Conservation (phyloP, 495 filamentous ascomycete species). For the Hapsidospora chrysogenum region DNA sequence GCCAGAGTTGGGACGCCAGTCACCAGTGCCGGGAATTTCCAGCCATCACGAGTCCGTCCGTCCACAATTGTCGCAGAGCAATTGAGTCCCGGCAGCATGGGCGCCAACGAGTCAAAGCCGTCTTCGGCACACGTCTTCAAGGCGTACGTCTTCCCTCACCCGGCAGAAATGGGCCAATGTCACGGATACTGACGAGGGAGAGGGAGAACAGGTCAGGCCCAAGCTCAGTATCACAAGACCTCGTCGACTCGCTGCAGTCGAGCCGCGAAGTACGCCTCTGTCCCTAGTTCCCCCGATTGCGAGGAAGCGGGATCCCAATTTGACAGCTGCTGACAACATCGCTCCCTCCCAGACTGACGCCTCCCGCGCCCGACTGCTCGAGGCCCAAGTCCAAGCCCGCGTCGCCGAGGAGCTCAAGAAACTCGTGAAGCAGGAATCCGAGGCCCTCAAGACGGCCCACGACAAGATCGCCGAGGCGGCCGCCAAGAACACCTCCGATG, state of each 20-base stretch:
- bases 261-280: constrained; percentile 58
- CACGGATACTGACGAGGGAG: constrained; percentile 1
- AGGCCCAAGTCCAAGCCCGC: constrained; percentile 78
- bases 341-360: constrained; percentile 51
- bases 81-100: constrained; percentile 3
- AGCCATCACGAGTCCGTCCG: too few species aligned
- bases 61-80: too few species aligned
- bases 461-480: constrained; percentile 32
- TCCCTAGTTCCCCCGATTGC: constrained; percentile 1
- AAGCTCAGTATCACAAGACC: constrained; percentile 69
- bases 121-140: constrained; percentile 10
- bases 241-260: constrained; percentile 66
- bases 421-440: constrained; percentile 39
- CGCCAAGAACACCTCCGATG: not conserved
- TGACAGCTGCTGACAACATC: too few species aligned
- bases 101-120: constrained; percentile 3
- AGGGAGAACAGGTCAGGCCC: constrained; percentile 60
- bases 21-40: too few species aligned
- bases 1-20: too few species aligned
- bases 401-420: constrained; percentile 70
- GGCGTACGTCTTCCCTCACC: constrained; percentile 5
- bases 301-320: not conserved
- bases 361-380: constrained; percentile 64
- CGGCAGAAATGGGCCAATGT: not conserved
- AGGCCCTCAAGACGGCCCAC: constrained; percentile 44